Base-by-base conservation (phyloP, 2,329 filamentous ascomycete genomes). In the Xylariaceae sp. region DNA sequence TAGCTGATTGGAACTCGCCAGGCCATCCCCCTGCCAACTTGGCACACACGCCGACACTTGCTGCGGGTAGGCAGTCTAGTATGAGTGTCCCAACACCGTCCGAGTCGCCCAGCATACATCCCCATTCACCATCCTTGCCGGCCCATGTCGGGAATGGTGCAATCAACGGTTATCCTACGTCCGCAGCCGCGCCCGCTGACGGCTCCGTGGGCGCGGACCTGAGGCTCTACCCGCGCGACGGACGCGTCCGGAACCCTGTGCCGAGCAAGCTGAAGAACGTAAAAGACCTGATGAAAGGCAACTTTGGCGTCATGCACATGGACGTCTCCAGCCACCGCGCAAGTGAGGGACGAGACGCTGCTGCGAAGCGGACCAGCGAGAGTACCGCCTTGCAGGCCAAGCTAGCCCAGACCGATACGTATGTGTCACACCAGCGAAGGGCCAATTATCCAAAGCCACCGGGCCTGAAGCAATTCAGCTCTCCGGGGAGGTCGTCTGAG, bases 231-330 rank as follows among this genome's bases (percentile, higher is more conserved):
- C 53, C 53, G 23, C 55, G 60, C 19, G 70, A 74, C 50, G 67
- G 68, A 27, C 63, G 69, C 16, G 63, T 73, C 11, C 58, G 70
- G 36, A 77, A 77, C 40, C 71, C 75, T 2, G 67, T 80, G 2
- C 75, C 77, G 4, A 75, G 68, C 53, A 79, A 77, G 51, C 59
- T 80, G 34, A 75, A 78, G 49, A 72, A 72, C 39, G 72, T 70
- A 43, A 68, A 70, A 14, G 66, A 71, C 42, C 60, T 63, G 17
- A 69, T 67, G 46, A 72, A 71, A 39, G 75, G 75, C 18, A 77
- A 77, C 44, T 80, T 80, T 51, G 63, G 66, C 29, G 72, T 80
- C 25, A 77, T 80, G 67, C 72, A 77, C 36, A 77, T 80, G 61
- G 66, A 70, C 21, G 59, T 73, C 17, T 48, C 50, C 15, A 59